Percentiles rank a stretch among this genome's conserved stretches.
phyloP scores from a whole-genome alignment of 1,139 yeast genomes.

The Blastobotrys petasosporus region DNA sequence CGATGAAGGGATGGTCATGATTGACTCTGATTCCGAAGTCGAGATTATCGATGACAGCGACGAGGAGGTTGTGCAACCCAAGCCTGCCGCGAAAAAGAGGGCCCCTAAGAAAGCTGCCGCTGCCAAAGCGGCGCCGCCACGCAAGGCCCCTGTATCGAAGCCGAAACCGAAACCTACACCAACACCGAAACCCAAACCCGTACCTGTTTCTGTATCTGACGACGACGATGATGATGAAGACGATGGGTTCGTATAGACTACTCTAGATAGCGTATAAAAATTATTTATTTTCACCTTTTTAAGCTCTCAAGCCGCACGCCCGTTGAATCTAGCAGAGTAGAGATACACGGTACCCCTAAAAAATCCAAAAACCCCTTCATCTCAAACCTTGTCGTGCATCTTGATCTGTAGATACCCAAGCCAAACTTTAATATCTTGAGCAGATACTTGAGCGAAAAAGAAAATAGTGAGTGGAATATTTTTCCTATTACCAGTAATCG shows the following conservation, averaged over 20 bases:
- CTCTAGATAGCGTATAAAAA: not conserved
- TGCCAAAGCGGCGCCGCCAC: conserved; percentile 2
- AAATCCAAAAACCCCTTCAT: too few species aligned
- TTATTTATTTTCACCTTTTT: not conserved
- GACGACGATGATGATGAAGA: conserved; percentile 15
- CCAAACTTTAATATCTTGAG: too few species aligned
- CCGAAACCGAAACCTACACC: not conserved
- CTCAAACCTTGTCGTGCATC: too few species aligned
- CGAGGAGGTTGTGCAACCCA: not conserved
- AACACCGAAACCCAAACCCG: not conserved
- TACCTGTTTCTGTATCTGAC: not conserved
- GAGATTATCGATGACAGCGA: not conserved
- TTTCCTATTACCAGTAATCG: too few species aligned
- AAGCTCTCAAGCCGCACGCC: too few species aligned
- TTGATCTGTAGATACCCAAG: not conserved
- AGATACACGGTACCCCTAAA: too few species aligned
- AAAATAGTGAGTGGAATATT: not conserved
- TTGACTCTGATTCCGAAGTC: conserved; percentile 7
- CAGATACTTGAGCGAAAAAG: too few species aligned
- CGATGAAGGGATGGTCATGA: conserved; percentile 2
- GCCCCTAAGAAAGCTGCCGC: not conserved
- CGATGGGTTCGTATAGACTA: conserved; percentile 15
- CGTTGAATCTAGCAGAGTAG: too few species aligned
- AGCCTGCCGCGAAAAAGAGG: not conserved
- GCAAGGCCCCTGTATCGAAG: not conserved